Evolutionary conservation across 2,329 filamentous ascomycete species (phyloP).

Genomic region (Neofusicoccum cordaticola): DNA sequence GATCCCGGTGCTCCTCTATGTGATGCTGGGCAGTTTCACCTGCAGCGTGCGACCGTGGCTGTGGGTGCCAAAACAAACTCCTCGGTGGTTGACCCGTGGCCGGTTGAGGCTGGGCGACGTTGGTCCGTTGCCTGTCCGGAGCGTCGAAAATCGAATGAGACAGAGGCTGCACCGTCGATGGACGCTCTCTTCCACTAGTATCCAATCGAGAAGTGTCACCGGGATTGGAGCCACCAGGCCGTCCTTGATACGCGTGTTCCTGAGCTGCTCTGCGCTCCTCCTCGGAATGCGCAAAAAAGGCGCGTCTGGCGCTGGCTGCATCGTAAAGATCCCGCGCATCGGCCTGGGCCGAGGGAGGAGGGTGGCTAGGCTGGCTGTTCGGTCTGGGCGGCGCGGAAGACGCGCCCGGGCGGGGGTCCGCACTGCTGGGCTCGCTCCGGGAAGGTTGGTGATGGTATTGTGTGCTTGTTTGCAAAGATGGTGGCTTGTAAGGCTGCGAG

Average conservation of each 20-base stretch:
- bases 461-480: background rate
- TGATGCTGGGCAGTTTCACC: slow-evolving; percentile 29
- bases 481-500: slow-evolving; percentile 31
- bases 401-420: slow-evolving; percentile 5
- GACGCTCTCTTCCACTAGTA: slow-evolving; percentile 26
- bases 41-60: slow-evolving; percentile 26
- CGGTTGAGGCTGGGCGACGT: slow-evolving; percentile 14
- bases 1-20: slow-evolving; percentile 29
- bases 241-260: slow-evolving; percentile 1
- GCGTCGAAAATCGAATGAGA: slow-evolving; percentile 38
- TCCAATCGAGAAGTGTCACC: slow-evolving; percentile 12
- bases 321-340: slow-evolving; percentile 27
- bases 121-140: slow-evolving; percentile 21
- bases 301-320: slow-evolving; percentile 26
- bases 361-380: slow-evolving; percentile 39
- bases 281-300: slow-evolving; percentile 13
- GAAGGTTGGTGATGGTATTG: slow-evolving; percentile 8
- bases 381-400: slow-evolving; percentile 34
- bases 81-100: slow-evolving; percentile 25
- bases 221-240: slow-evolving; percentile 1
- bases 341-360: slow-evolving; percentile 25
- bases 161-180: slow-evolving; percentile 39
- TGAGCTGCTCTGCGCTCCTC: slow-evolving; percentile 7
- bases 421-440: slow-evolving; percentile 4
- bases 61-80: slow-evolving; percentile 31